Evolutionary conservation across 169 alveolate species (phyloP), one percentile per base, ranked within the genome.

Genomic region (Plasmodium knowlesi): DNA sequence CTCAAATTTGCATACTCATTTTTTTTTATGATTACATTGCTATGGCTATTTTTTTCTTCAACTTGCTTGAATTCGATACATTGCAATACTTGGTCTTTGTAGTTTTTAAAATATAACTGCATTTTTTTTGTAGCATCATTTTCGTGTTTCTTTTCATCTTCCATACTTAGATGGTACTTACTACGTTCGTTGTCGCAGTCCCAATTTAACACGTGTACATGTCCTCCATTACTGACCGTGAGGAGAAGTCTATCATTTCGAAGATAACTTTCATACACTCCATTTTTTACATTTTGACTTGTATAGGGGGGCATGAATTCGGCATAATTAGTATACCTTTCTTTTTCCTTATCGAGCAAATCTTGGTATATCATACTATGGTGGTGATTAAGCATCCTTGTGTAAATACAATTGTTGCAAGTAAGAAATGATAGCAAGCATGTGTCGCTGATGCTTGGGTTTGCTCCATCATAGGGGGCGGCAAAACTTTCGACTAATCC

Each of bases 341-440:
- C 78, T 54, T 86, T 86, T 25, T 73, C 61, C 37, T 61, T 78
- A 86, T 74, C 80, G 30, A 86, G 14, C 43, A 86, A 10, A 74
- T 86, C 93, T 32, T 74, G 80, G 67, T 86, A 86, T 74, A 86
- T 86, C 43, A 86, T 30, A 54, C 43, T 86, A 43, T 86, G 93
- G 61, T 86, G 93, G 28, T 86, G 93, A 22, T 86, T 86, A 12
- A 86, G 82, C 93, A 86, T 86, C 28, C 43, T 86, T 28, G 86
- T 78, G 71, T 86, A 76, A n/a, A 86, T 50, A 30, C 93, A 86
- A 57, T 86, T 86, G 80, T 37, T 54, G 46, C 93, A 86, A 16
- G 70, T 67, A 54, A 86, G 37, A 57, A 86, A 86, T 25, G 93
- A 86, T 34, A 86, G 9, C 57, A 76, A 86, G 19, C 67, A 32